Evolutionary conservation across 2,329 filamentous ascomycete genomes (phyloP), one percentile per base, ranked within the genome.

Genomic region (Epichloe uncinata): DNA sequence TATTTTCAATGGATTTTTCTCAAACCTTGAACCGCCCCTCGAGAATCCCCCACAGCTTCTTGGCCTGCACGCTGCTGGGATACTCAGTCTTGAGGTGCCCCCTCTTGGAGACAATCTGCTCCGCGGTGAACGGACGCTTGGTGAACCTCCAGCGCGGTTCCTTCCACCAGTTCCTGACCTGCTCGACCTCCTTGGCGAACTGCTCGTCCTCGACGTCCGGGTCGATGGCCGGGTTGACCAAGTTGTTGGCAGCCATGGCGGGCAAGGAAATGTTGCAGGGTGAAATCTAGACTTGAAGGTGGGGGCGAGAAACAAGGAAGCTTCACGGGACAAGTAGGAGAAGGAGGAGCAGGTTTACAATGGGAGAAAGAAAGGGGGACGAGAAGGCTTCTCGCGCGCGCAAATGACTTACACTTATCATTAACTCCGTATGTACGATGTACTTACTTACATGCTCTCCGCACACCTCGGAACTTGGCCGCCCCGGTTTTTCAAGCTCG

Each of bases 21-120:
- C 26, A 0, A 30, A 93, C 88, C 73, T 85, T 74, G 75, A 93
- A 98, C 58, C 89, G 84, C 37, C 71, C 71, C 73, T 98, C 93
- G 36, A 98, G 74, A 54, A 90, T 90, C 40, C 77, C 77, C 90
- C 90, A 98, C 47, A 97, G 76, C 79, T 98, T 98, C 78, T 96
- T 96, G 45, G 86, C 78, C 71, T 90, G 84, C 16, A 73, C 73
- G 67, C 94, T 95, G 72, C 90, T 93, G 18, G 93, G 84, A 66
- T 97, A 97, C 55, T 94, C 78, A 60, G 97, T 85, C 70, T 85
- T 87, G 60, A 98, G 73, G 62, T 85, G 90, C 51, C 93, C 22
- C 63, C 93, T 78, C 79, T 98, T 98, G 48, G 87, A 84, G 55
- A 95, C 93, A 63, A 98, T 97, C 72, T 95, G 87, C 75, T 97